A percentile compares a stretch with the other conserved stretches of the same genome.
Conservation (phyloP, 2,329 filamentous ascomycete genomes). For the Xylaria multiplex region DNA sequence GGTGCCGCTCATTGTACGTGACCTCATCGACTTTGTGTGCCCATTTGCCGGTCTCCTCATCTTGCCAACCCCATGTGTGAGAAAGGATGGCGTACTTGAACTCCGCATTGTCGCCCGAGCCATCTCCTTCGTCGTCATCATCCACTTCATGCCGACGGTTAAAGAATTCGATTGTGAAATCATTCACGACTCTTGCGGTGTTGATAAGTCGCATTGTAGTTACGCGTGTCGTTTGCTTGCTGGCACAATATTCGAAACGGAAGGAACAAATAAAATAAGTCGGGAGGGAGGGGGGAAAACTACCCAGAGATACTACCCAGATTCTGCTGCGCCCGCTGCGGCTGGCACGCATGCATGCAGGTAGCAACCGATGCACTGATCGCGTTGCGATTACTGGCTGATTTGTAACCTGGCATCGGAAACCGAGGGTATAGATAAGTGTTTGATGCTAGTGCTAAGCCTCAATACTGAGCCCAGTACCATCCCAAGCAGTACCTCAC, state of each 20-base stretch:
- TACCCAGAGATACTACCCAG: too few species aligned
- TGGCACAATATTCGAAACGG: background rate
- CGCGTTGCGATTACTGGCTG: too few species aligned
- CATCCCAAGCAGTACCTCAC: too few species aligned
- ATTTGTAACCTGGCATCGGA: too few species aligned
- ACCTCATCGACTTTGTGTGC: slow-evolving; percentile 3
- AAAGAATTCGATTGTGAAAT: slow-evolving; percentile 7
- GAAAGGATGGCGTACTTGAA: slow-evolving; percentile 17
- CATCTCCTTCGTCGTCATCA: background rate
- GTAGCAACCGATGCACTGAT: too few species aligned
- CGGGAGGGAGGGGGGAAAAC: too few species aligned
- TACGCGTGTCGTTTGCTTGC: background rate
- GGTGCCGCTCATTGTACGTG: background rate
- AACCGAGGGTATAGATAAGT: too few species aligned
- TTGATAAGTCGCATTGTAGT: slow-evolving; percentile 7
- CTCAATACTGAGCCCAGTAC: too few species aligned
- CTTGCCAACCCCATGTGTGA: slow-evolving; percentile 2
- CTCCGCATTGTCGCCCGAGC: background rate
- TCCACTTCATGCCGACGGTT: background rate
- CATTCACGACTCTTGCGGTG: slow-evolving; percentile 1
- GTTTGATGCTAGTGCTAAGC: too few species aligned
- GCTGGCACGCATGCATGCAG: too few species aligned
- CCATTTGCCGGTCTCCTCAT: background rate
- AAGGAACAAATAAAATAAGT: too few species aligned
- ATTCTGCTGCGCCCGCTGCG: too few species aligned